phyloP scores from a whole-genome alignment of 768 basidiomycete genomes.

The Russula compacta region DNA sequence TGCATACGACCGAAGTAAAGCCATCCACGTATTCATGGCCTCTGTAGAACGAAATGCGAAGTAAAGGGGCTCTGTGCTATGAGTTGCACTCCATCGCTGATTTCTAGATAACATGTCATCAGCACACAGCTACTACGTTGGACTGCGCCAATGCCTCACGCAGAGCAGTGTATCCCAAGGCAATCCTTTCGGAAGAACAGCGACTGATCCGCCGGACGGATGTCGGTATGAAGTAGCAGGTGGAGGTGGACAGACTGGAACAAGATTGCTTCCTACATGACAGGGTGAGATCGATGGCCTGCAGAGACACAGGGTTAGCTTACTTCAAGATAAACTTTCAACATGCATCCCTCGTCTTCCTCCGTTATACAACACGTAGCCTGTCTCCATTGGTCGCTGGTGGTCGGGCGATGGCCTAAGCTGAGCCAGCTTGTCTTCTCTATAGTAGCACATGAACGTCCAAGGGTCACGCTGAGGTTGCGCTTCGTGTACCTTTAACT shows the following conservation, averaged over 20 bases:
- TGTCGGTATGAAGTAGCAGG: constrained; percentile 67
- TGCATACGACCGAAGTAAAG: constrained; percentile 73
- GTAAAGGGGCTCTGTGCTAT: constrained; percentile 57
- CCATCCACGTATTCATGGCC: constrained; percentile 63
- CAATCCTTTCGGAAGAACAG: constrained; percentile 72
- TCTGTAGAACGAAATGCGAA: constrained; percentile 62
- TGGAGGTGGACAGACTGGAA: constrained; percentile 70
- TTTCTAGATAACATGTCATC: constrained; percentile 31
- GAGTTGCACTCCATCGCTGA: constrained; percentile 48
- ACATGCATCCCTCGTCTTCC: constrained; percentile 54
- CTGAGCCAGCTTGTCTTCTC: constrained; percentile 70
- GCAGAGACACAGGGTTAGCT: constrained; percentile 21
- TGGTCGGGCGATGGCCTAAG: constrained; percentile 41
- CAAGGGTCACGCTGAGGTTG: background rate
- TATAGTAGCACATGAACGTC: constrained; percentile 23
- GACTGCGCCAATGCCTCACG: constrained; percentile 31
- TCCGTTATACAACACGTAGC: constrained; percentile 65
- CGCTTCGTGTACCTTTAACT: constrained; percentile 45
- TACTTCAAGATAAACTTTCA: constrained; percentile 73
- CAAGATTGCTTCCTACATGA: constrained; percentile 53
- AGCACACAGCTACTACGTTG: background rate
- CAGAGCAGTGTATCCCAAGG: constrained; percentile 55
- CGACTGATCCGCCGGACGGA: constrained; percentile 66
- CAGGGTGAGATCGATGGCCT: background rate
- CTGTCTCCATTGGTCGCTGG: constrained; percentile 58